phyloP scores from a whole-genome alignment of 768 basidiomycete species.

The Leccinellum albellum region DNA sequence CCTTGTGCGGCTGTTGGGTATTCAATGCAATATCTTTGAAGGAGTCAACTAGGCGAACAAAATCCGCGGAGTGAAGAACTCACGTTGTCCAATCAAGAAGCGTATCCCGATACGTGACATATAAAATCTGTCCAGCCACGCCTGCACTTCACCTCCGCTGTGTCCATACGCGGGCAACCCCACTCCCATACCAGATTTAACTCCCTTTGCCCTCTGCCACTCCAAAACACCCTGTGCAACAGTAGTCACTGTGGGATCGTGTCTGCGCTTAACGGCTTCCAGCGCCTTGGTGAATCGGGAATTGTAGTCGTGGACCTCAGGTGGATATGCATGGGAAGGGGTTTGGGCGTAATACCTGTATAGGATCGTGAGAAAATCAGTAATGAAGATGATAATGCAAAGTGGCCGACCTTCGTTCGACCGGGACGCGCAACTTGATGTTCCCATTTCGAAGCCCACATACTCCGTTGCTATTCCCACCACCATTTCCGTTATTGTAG shows the following conservation, averaged over 20 bases:
- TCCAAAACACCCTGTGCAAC: constrained; percentile 95
- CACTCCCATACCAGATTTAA: constrained; percentile 25
- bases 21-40: constrained; percentile 84
- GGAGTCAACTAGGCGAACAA: background rate
- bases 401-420: constrained; percentile 12
- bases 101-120: constrained; percentile 93
- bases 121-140: constrained; percentile 98
- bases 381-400: background rate
- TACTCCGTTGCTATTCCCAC: constrained; percentile 13
- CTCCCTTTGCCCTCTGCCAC: constrained; percentile 67
- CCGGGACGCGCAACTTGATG: constrained; percentile 12
- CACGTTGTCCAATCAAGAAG: constrained; percentile 94
- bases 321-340: constrained; percentile 71
- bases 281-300: constrained; percentile 82
- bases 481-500: constrained; percentile 18
- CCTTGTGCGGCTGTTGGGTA: constrained; percentile 79
- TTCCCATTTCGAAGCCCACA: constrained; percentile 17
- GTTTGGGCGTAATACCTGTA: constrained; percentile 83
- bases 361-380: constrained; percentile 1
- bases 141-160: constrained; percentile 85
- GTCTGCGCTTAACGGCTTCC: constrained; percentile 85
- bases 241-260: constrained; percentile 96
- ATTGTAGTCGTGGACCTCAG: constrained; percentile 92
- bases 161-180: constrained; percentile 39
- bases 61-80: constrained; percentile 23